Evolutionary conservation across 306 rosid genomes (phyloP).

Genomic region (Myrica gale): DNA sequence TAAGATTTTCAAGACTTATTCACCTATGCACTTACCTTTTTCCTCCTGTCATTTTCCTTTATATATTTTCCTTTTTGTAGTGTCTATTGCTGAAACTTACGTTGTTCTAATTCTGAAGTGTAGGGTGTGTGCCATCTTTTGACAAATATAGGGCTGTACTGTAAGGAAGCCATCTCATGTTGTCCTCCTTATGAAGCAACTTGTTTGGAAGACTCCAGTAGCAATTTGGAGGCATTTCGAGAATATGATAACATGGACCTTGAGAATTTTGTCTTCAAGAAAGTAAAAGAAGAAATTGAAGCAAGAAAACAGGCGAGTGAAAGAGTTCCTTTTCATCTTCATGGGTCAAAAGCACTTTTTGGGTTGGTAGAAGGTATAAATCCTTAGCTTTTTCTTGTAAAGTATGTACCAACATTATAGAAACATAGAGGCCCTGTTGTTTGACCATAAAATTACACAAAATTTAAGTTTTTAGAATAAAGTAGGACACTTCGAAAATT

Average conservation of each 20-base stretch:
- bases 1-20: not conserved
- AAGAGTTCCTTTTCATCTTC: conserved; percentile 78
- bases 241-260: conserved; percentile 92
- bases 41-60: not conserved
- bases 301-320: conserved; percentile 74
- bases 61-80: not conserved
- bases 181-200: conserved; percentile 61
- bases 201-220: conserved; percentile 62
- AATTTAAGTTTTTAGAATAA: not conserved
- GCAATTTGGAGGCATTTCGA: conserved; percentile 66
- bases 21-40: not conserved
- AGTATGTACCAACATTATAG: not conserved
- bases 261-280: conserved; percentile 78
- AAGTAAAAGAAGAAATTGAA: conserved; percentile 85
- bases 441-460: not conserved
- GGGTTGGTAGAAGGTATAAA: conserved; percentile 76
- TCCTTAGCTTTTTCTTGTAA: conserved; percentile 4
- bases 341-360: conserved; percentile 66
- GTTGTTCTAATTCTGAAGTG: conserved; percentile 33
- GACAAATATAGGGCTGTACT: conserved; percentile 67
- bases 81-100: not conserved
- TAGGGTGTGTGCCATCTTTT: conserved; percentile 89
- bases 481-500: conserved; percentile 1
- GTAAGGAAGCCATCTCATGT: conserved; percentile 67
- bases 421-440: conserved; percentile 4